Conservation (phyloP, 148 eudicot genomes). For the Mesembryanthemum crystallinum region DNA sequence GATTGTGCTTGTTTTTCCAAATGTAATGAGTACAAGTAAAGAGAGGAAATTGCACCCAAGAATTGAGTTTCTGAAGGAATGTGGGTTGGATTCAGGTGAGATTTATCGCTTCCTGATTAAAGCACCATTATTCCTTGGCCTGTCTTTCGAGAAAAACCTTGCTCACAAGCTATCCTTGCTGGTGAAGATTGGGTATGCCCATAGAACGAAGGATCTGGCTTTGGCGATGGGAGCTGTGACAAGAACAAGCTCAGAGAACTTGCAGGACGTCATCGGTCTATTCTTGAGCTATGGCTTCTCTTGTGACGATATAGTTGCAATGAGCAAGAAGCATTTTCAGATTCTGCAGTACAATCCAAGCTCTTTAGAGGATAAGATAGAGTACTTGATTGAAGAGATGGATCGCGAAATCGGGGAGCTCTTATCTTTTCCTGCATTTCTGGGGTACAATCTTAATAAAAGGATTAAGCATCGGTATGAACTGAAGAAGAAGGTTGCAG, state of each 20-base stretch:
- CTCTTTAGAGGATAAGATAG: slow-evolving; percentile 77
- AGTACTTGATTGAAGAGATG: slow-evolving; percentile 81
- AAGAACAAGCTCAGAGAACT: slow-evolving; percentile 70
- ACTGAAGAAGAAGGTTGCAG: slow-evolving; percentile 51
- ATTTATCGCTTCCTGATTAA: slow-evolving; percentile 64
- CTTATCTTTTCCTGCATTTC: slow-evolving; percentile 87
- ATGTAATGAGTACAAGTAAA: slow-evolving; percentile 77
- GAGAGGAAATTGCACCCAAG: slow-evolving; percentile 76
- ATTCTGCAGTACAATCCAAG: slow-evolving; percentile 77
- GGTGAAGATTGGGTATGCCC: slow-evolving; percentile 70
- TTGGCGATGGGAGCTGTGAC: slow-evolving; percentile 90
- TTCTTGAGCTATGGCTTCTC: slow-evolving; percentile 73
- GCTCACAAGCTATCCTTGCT: slow-evolving; percentile 65
- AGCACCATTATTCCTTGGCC: slow-evolving; percentile 68
- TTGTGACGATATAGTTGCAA: slow-evolving; percentile 67
- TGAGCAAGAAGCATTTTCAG: slow-evolving; percentile 87
- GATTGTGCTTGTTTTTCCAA: slow-evolving; percentile 68
- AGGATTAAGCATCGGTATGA: slow-evolving; percentile 87
- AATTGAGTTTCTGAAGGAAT: slow-evolving; percentile 69
- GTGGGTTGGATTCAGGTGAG: slow-evolving; percentile 72
- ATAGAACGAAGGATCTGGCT: slow-evolving; percentile 75
- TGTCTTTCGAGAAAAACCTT: slow-evolving; percentile 76
- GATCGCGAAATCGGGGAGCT: slow-evolving; percentile 85
- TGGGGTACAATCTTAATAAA: slow-evolving; percentile 83
- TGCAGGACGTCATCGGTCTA: slow-evolving; percentile 69